Conservation (phyloP, 306 rosid species). For the Carpinus fangiana region DNA sequence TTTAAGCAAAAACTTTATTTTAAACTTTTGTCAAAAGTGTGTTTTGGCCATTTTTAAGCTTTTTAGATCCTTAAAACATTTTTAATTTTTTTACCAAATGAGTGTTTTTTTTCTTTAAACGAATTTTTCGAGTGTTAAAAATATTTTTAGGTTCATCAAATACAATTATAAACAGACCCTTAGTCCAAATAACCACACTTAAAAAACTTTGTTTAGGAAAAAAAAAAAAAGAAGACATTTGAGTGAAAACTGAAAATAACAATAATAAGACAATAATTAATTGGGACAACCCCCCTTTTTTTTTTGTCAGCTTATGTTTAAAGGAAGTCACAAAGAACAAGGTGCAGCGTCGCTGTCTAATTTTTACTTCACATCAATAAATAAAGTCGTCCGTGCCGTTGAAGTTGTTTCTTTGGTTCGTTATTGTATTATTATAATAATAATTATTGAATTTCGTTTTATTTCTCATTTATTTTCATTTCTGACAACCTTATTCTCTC, state of each 20-base stretch:
- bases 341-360: conserved; percentile 17
- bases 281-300: background rate
- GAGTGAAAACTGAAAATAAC: background rate
- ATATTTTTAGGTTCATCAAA: no score
- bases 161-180: no score
- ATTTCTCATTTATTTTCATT: background rate
- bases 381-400: conserved; percentile 55
- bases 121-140: no score
- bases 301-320: conserved; percentile 25
- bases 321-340: conserved; percentile 38
- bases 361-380: conserved; percentile 29
- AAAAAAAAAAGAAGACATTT: background rate
- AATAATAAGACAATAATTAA: background rate
- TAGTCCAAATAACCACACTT: no score
- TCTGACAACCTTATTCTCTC: conserved; percentile 11
- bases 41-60: no score
- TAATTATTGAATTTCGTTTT: background rate
- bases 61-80: no score
- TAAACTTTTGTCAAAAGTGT: no score
- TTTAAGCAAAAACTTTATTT: no score
- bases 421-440: background rate
- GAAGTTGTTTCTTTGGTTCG: conserved; percentile 20
- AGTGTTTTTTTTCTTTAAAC: no score
- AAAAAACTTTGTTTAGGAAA: background rate
- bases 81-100: no score